Evolutionary conservation across 176 grass and related monocot genomes (phyloP).

Genomic region (Triticum turgidum): DNA sequence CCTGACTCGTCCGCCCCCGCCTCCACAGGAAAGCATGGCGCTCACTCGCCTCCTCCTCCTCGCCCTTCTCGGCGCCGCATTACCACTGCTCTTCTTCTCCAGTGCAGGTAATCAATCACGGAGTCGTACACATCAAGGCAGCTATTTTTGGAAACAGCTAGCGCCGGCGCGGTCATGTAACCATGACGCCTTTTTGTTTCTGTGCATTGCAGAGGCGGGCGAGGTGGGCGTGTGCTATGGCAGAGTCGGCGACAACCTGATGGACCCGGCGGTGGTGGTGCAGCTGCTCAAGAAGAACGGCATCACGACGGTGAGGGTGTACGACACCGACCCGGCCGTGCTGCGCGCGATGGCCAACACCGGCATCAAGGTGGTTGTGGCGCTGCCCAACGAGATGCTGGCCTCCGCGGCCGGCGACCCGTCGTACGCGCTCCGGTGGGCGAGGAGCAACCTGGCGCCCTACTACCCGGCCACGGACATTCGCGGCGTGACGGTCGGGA

Average conservation of each 20-base stretch:
- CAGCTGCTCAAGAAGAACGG: conserved; percentile 53
- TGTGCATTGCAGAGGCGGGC: conserved; percentile 28
- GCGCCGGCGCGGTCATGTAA: not conserved
- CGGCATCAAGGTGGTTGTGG: conserved; percentile 50
- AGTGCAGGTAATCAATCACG: not conserved
- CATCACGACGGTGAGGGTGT: conserved; percentile 54
- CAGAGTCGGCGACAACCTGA: conserved; percentile 54
- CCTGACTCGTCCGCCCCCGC: no score
- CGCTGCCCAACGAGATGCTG: conserved; percentile 51
- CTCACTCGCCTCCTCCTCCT: not conserved
- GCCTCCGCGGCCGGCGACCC: conserved; percentile 26
- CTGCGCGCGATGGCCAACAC: conserved; percentile 48
- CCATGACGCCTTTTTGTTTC: no score
- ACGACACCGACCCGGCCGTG: conserved; percentile 44
- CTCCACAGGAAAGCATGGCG: not conserved
- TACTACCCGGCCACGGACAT: conserved; percentile 57
- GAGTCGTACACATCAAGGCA: no score
- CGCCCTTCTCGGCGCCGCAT: not conserved
- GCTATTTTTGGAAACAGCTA: no score
- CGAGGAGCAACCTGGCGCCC: conserved; percentile 21
- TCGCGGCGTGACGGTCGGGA: conserved; percentile 50
- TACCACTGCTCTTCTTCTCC: conserved; percentile 2
- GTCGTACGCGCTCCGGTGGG: conserved; percentile 40
- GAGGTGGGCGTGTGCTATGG: conserved; percentile 66
- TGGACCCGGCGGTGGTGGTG: conserved; percentile 31